Evolutionary conservation across 768 basidiomycete genomes (phyloP).

Genomic region (Suillus subaureus): DNA sequence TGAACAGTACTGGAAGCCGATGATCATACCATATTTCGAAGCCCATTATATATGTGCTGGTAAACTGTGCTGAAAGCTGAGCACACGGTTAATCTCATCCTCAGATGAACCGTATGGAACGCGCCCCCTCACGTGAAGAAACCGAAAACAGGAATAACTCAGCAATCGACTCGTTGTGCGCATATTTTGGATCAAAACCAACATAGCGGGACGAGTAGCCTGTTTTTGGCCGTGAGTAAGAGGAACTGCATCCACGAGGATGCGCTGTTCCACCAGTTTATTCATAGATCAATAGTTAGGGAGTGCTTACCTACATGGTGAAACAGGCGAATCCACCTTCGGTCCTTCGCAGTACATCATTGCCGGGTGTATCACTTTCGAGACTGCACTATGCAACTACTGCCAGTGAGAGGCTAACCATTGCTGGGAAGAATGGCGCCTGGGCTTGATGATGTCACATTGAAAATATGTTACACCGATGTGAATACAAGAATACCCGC

Average conservation of each 20-base stretch:
- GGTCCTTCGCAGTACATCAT: background rate
- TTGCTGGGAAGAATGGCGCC: background rate
- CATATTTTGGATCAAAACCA: background rate
- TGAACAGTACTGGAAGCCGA: slow-evolving; percentile 18
- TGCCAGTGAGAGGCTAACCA: no score
- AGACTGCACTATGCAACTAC: background rate
- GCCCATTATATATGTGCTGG: slow-evolving; percentile 24
- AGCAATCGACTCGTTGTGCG: background rate
- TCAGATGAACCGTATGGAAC: slow-evolving; percentile 5
- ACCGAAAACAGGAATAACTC: background rate
- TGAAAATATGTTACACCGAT: background rate
- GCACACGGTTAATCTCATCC: slow-evolving; percentile 16
- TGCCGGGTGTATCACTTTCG: background rate
- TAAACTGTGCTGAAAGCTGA: slow-evolving; percentile 2
- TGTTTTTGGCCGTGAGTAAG: slow-evolving; percentile 2
- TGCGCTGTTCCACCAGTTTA: background rate
- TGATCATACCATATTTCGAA: slow-evolving; percentile 10
- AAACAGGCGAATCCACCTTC: background rate
- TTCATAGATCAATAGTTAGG: background rate
- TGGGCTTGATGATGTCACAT: background rate
- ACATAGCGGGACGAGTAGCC: background rate
- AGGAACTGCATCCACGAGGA: background rate
- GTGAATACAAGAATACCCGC: slow-evolving; percentile 25
- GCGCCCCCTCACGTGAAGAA: slow-evolving; percentile 15
- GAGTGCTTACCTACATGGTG: background rate